A percentile compares a stretch with the other conserved stretches of the same genome.
Evolutionary conservation across 176 grass and related monocot species (phyloP).

Genomic region (Melocanna baccifera): DNA sequence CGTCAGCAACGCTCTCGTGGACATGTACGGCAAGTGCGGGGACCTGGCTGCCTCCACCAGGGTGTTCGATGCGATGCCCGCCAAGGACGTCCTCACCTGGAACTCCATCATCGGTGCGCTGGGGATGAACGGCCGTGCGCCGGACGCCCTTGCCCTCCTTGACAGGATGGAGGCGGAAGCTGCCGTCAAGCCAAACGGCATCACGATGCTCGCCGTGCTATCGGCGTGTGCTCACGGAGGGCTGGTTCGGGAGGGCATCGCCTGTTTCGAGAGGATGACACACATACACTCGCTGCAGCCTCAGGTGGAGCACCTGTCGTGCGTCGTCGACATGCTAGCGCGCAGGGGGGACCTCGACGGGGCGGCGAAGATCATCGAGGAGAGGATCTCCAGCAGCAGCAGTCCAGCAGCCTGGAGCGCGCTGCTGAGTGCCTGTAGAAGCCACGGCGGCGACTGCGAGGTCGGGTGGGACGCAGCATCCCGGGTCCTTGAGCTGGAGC

Average conservation of each 20-base stretch:
- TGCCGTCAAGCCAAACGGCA: slow-evolving; percentile 28
- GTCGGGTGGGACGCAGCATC: slow-evolving; percentile 11
- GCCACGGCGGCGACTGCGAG: neutral
- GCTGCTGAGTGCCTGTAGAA: slow-evolving; percentile 53
- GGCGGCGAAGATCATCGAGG: slow-evolving; percentile 32
- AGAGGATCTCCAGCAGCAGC: neutral
- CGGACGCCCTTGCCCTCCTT: slow-evolving; percentile 29
- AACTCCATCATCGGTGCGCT: slow-evolving; percentile 64
- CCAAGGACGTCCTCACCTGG: slow-evolving; percentile 42
- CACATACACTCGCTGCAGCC: neutral
- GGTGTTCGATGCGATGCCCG: slow-evolving; percentile 41
- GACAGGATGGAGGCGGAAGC: slow-evolving; percentile 26
- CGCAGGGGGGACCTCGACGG: slow-evolving; percentile 35
- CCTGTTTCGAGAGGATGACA: slow-evolving; percentile 36
- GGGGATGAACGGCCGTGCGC: slow-evolving; percentile 50
- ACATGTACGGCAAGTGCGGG: slow-evolving; percentile 63
- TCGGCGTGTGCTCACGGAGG: slow-evolving; percentile 57
- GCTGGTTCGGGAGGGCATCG: slow-evolving; percentile 44
- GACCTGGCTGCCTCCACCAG: slow-evolving; percentile 25
- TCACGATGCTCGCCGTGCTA: slow-evolving; percentile 38
- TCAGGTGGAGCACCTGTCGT: slow-evolving; percentile 41
- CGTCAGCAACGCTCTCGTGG: slow-evolving; percentile 35
- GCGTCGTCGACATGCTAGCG: slow-evolving; percentile 53
- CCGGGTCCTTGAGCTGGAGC: slow-evolving; percentile 53
- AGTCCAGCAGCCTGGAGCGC: slow-evolving; percentile 47